Evolutionary conservation across 2,329 filamentous ascomycete genomes (phyloP).

Genomic region (Fusarium abutilonis): DNA sequence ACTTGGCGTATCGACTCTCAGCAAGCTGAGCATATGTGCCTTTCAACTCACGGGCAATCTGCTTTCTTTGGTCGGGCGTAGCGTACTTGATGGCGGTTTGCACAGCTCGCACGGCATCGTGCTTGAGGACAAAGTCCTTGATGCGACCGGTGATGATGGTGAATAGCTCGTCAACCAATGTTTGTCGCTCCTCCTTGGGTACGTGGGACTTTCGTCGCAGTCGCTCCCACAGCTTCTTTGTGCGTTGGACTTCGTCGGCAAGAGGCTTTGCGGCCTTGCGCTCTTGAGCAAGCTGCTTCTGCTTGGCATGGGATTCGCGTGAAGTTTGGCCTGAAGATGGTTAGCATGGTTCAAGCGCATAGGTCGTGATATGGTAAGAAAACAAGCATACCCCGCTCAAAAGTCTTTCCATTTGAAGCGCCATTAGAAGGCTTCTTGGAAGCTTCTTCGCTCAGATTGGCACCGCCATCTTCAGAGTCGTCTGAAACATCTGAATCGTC

Average conservation of each 20-base stretch:
- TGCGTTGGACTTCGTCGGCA: conserved; percentile 85
- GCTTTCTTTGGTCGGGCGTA: conserved; percentile 81
- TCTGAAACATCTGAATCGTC: conserved; percentile 60
- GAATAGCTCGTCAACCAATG: conserved; percentile 89
- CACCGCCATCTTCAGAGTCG: conserved; percentile 65
- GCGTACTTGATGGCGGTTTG: conserved; percentile 98
- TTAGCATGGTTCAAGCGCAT: conserved; percentile 9
- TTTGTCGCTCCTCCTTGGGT: conserved; percentile 85
- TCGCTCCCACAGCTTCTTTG: conserved; percentile 97
- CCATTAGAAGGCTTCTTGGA: conserved; percentile 51
- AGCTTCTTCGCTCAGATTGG: conserved; percentile 54
- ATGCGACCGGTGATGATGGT: conserved; percentile 89
- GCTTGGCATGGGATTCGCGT: conserved; percentile 90
- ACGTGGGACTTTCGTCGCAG: conserved; percentile 94
- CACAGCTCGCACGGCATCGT: conserved; percentile 95
- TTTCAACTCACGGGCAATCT: conserved; percentile 86
- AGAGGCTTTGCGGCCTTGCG: conserved; percentile 93
- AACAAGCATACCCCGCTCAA: conserved; percentile 54
- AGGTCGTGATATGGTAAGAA: not conserved
- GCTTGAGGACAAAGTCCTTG: conserved; percentile 97
- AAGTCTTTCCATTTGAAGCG: conserved; percentile 50
- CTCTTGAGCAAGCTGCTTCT: conserved; percentile 87
- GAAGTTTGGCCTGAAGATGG: conserved; percentile 67
- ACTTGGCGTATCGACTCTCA: conserved; percentile 97
- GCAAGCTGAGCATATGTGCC: conserved; percentile 86